Evolutionary conservation across 768 basidiomycete species (phyloP).

Genomic region (Phlebiopsis flavidoalba): DNA sequence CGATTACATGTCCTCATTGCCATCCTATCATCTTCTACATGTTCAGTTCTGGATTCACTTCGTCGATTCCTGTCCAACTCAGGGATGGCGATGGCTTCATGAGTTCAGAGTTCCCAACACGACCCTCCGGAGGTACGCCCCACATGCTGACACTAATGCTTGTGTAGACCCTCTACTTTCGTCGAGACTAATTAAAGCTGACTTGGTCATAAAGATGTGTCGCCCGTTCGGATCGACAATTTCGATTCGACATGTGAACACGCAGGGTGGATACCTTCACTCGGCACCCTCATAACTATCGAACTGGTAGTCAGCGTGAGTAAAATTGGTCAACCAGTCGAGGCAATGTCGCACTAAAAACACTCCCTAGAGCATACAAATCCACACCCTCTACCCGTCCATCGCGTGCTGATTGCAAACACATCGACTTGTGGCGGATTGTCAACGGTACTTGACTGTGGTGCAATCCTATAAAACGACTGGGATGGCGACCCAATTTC

Average conservation of each 20-base stretch:
- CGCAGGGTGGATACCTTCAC: slow-evolving; percentile 98
- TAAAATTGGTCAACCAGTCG: slow-evolving; percentile 5
- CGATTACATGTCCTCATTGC: slow-evolving; percentile 86
- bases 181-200: not conserved
- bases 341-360: too few species aligned
- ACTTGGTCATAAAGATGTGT: slow-evolving; percentile 61
- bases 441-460: slow-evolving; percentile 61
- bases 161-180: slow-evolving; percentile 39
- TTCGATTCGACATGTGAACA: slow-evolving; percentile 86
- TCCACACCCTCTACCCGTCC: slow-evolving; percentile 99
- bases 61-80: slow-evolving; percentile 77
- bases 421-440: slow-evolving; percentile 90
- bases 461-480: slow-evolving; percentile 36
- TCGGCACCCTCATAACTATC: slow-evolving; percentile 90
- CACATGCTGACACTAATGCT: slow-evolving; percentile 89
- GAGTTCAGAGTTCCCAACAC: slow-evolving; percentile 98
- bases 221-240: slow-evolving; percentile 77
- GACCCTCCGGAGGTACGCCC: slow-evolving; percentile 81
- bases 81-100: slow-evolving; percentile 99
- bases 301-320: slow-evolving; percentile 85
- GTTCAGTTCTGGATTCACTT: slow-evolving; percentile 95
- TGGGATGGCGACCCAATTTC: slow-evolving; percentile 50
- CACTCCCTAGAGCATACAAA: slow-evolving; percentile 85
- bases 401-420: slow-evolving; percentile 95
- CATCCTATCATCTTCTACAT: slow-evolving; percentile 86